Conservation (phyloP, 1,139 yeast species). For the Geotrichum europaeum region DNA sequence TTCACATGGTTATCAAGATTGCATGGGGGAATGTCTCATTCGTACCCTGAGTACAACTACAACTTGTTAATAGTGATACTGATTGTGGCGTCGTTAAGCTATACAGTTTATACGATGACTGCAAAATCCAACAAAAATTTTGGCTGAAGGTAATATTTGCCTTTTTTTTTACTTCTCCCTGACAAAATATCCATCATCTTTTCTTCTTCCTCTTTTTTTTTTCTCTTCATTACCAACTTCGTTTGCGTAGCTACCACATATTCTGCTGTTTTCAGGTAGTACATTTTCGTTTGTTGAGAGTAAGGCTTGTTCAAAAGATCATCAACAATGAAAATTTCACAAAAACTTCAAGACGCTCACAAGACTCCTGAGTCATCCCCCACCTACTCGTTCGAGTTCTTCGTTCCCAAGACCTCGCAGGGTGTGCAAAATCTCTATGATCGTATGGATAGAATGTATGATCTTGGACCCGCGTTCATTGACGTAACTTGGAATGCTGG, state of each 20-base stretch:
- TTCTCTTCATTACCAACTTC: neutral
- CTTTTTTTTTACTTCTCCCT: neutral
- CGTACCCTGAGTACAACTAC: neutral
- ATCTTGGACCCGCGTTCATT: slow-evolving; percentile 81
- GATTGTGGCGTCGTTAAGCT: neutral
- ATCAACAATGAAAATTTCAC: slow-evolving; percentile 37
- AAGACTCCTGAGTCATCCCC: slow-evolving; percentile 24
- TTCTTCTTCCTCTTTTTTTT: neutral
- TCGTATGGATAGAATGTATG: slow-evolving; percentile 97
- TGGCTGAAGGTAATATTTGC: neutral
- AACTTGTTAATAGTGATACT: neutral
- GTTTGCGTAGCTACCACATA: neutral
- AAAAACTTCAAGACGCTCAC: slow-evolving; percentile 37
- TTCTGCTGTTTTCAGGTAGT: neutral
- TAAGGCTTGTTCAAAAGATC: neutral
- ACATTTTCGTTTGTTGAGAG: neutral
- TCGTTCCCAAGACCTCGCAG: slow-evolving; percentile 96
- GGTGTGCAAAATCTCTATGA: slow-evolving; percentile 95
- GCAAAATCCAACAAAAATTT: neutral
- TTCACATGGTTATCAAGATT: neutral
- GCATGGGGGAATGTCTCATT: neutral
- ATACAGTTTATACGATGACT: neutral
- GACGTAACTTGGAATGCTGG: slow-evolving; percentile 99
- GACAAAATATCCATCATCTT: neutral
- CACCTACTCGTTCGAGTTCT: slow-evolving; percentile 92